Base-by-base conservation (phyloP, 495 filamentous ascomycete genomes). In the Bryoglossum gracile region DNA sequence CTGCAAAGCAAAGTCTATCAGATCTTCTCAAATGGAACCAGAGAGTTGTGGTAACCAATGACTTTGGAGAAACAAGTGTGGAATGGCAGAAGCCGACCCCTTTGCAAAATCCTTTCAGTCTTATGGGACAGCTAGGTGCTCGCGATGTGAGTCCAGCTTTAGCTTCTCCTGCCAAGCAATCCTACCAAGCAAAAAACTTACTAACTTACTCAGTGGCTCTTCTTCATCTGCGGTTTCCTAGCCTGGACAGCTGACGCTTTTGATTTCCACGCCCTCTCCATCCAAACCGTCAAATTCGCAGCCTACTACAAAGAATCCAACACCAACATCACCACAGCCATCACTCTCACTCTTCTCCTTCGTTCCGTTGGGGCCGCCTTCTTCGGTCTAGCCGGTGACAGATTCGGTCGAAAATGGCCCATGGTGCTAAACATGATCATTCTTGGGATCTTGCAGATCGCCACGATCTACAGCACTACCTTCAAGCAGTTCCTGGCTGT, bases 391-490 rank as follows among this genome's bases (percentile, higher is more conserved):
- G 77, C 81, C 0, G 82, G 81, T 40, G 86, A 90, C 55, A 73
- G 73, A 24, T 88, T 75, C 62, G 84, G 85, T n/a, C 75, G 83
- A 32, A 87, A 87, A 65, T 90, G 82, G 77, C 84, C 85, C 3
- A 85, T 88, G 80, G 76, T 89, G 5, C 47, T 75, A 49, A 87
- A 87, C 61, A 76, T 86, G 72, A 62, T 86, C 24, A 60, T 81
- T 2, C 65, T 79, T 16, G 73, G 80, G 3, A 51, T 78, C 1
- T 66, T 90, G 33, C 82, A 89, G 60, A 74, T 89, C 50, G 83
- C 73, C 4, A 88, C 84, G 14, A 85, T 85, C 53, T 89, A 84
- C 57, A 77, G 75, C 54, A 42, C 53, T 0, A 87, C 79, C 0
- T 88, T 85, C 59, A 57, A 68, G 45, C 71, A 83, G 59, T 89